These are phyloP conservation scores for Dryadomyces quercus-mongolicae DNA, from an alignment of 2,329 filamentous ascomycete species.

Conservation along the genomic window DNA sequence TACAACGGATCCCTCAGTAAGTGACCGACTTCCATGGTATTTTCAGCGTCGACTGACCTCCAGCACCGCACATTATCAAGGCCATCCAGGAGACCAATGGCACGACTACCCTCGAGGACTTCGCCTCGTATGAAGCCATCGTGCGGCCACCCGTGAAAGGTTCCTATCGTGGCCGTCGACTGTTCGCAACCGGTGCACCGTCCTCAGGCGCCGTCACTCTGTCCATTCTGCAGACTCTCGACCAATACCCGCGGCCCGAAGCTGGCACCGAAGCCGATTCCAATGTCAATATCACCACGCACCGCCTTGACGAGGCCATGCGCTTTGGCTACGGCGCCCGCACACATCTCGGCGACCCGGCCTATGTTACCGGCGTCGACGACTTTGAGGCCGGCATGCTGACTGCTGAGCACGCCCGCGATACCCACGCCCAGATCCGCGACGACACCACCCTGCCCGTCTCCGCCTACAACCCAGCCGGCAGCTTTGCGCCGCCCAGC, in stretches of 20 bases:
- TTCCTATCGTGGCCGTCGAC: conserved; percentile 56
- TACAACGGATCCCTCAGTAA: conserved; percentile 25
- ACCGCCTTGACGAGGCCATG: conserved; percentile 79
- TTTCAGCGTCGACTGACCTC: conserved; percentile 4
- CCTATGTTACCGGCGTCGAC: conserved; percentile 52
- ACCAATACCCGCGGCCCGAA: conserved; percentile 53
- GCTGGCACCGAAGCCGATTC: background rate
- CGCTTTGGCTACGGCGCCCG: conserved; percentile 77
- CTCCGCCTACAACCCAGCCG: conserved; percentile 55
- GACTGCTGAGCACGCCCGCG: conserved; percentile 41
- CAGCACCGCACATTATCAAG: conserved; percentile 60
- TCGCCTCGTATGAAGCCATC: conserved; percentile 58
- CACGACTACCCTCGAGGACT: conserved; percentile 73
- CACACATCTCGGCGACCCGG: conserved; percentile 71
- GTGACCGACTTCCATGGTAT: background rate
- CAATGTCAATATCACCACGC: conserved; percentile 56
- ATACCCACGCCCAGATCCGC: conserved; percentile 54
- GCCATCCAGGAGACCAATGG: conserved; percentile 59
- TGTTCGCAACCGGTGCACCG: conserved; percentile 61
- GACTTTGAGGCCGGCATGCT: conserved; percentile 59
- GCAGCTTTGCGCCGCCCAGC: conserved; percentile 9
- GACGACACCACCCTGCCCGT: conserved; percentile 62
- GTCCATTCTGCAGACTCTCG: conserved; percentile 68
- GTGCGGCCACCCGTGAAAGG: conserved; percentile 48
- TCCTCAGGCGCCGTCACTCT: conserved; percentile 67